Conservation (phyloP, 208 protist genomes). For the Leishmania arabica region DNA sequence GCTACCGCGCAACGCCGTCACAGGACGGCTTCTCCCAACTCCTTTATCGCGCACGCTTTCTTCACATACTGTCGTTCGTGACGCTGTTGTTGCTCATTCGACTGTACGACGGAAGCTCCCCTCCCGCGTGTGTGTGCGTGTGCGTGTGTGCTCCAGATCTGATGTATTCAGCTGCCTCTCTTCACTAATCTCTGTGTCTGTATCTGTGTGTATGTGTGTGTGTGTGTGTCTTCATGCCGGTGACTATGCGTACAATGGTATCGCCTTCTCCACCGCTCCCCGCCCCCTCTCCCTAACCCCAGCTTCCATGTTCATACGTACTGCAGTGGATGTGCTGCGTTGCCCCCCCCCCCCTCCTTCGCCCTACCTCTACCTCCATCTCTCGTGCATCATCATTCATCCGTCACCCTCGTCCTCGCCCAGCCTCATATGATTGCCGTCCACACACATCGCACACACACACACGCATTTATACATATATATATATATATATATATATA, state of each 20-base stretch:
- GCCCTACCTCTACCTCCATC: not conserved
- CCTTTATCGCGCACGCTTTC: not conserved
- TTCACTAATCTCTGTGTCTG: too few species aligned
- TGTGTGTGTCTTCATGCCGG: not conserved
- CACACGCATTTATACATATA: not conserved
- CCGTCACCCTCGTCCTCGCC: not conserved
- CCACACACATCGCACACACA: not conserved
- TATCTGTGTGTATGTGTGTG: not conserved
- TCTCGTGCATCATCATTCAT: not conserved
- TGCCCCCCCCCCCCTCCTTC: not conserved
- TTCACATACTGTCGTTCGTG: not conserved
- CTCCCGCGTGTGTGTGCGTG: not conserved
- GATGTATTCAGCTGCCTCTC: slow-evolving; percentile 1
- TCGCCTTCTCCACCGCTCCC: not conserved
- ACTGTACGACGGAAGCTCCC: not conserved
- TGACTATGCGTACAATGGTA: not conserved
- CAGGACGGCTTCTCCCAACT: not conserved
- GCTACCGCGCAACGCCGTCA: not conserved
- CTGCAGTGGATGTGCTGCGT: not conserved
- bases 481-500: not conserved
- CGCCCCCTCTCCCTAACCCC: not conserved
- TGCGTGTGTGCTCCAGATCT: not conserved
- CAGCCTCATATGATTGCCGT: not conserved
- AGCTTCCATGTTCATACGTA: not conserved
- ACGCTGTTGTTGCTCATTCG: not conserved